Evolutionary conservation across 495 filamentous ascomycete genomes (phyloP).

Genomic region (Penicillium atrosanguineum): DNA sequence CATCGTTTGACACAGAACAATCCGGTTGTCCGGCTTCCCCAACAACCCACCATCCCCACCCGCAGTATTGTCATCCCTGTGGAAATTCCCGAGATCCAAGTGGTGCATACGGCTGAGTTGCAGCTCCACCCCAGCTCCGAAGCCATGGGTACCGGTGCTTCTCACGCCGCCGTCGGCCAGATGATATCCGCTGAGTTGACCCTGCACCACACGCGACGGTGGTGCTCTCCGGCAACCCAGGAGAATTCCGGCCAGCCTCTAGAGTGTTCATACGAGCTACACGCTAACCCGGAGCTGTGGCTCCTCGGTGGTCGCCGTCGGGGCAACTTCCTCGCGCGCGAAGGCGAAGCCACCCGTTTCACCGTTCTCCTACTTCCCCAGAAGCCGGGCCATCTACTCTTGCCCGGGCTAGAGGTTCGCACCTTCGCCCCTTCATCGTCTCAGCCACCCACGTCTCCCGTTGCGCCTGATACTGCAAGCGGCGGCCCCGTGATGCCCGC

Average conservation of each 20-base stretch:
- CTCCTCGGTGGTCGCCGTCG: slow-evolving; percentile 77
- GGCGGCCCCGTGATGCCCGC: slow-evolving; percentile 15
- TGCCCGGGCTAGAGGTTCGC: slow-evolving; percentile 77
- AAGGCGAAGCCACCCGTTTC: slow-evolving; percentile 48
- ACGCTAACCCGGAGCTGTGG: slow-evolving; percentile 74
- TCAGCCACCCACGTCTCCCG: slow-evolving; percentile 16
- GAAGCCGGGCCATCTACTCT: slow-evolving; percentile 67
- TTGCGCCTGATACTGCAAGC: slow-evolving; percentile 14
- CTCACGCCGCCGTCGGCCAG: slow-evolving; percentile 60
- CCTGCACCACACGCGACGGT: slow-evolving; percentile 74
- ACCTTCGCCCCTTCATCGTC: slow-evolving; percentile 40
- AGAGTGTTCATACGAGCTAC: slow-evolving; percentile 82
- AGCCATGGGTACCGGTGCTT: slow-evolving; percentile 21
- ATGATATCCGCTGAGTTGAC: slow-evolving; percentile 66
- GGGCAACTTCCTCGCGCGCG: slow-evolving; percentile 66
- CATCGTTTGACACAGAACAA: slow-evolving; percentile 28
- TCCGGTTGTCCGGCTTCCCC: slow-evolving; percentile 34
- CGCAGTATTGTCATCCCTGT: slow-evolving; percentile 59
- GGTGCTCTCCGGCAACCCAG: slow-evolving; percentile 56
- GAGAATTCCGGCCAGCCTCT: slow-evolving; percentile 49
- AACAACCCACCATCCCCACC: slow-evolving; percentile 29
- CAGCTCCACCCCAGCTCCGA: slow-evolving; percentile 42
- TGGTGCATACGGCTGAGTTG: slow-evolving; percentile 82
- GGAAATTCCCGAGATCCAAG: slow-evolving; percentile 78
- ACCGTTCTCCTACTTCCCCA: slow-evolving; percentile 75